Conservation (phyloP, 306 rosid species). For the Cucurbita pepo region DNA sequence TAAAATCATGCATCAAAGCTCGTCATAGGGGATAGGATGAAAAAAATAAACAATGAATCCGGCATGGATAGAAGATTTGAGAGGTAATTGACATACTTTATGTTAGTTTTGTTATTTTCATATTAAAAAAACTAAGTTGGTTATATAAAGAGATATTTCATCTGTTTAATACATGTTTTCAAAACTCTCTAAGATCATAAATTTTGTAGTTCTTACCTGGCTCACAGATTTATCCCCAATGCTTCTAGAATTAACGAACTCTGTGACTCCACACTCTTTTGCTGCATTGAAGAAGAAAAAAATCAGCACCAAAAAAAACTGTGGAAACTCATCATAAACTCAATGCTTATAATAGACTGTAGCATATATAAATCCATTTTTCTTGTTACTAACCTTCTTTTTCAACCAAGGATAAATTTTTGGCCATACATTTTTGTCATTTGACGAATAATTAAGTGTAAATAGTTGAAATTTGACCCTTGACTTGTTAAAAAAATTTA, state of each 20-base stretch:
- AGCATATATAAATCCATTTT: background rate
- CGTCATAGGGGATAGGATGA: too few species aligned
- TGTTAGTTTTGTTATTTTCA: too few species aligned
- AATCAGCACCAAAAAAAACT: background rate
- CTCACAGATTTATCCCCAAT: conserved; percentile 44
- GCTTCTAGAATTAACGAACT: conserved; percentile 31
- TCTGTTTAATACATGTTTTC: background rate
- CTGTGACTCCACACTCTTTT: conserved; percentile 66
- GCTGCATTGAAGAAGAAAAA: conserved; percentile 17
- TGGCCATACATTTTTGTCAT: background rate
- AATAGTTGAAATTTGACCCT: background rate
- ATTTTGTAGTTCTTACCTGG: conserved; percentile 29
- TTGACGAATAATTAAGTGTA: background rate
- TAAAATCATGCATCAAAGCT: too few species aligned
- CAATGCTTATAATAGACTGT: background rate
- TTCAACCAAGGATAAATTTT: background rate
- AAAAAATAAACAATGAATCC: too few species aligned
- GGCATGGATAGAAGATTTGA: too few species aligned
- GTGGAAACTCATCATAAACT: background rate
- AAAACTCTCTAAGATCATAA: background rate
- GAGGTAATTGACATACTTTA: too few species aligned
- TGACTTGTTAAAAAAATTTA: too few species aligned
- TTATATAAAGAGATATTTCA: background rate
- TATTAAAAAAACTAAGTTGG: too few species aligned
- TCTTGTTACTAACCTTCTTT: background rate